Evolutionary conservation across 306 rosid genomes (phyloP).

Genomic region (Casuarina cunninghamiana): DNA sequence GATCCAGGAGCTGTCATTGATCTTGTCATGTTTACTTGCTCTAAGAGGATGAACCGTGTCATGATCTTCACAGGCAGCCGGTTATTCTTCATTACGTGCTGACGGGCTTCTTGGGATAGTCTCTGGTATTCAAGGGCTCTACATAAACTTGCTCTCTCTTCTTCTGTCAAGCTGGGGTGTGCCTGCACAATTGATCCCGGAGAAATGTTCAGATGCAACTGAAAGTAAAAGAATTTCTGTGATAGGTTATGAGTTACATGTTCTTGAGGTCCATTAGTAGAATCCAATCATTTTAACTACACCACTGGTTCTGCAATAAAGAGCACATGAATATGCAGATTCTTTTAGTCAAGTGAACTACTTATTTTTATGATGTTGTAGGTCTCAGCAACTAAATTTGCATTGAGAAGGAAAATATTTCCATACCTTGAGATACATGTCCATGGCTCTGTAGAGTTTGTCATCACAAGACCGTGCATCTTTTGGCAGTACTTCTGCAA

Average conservation of each 20-base stretch:
- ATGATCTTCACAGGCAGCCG: conserved; percentile 55
- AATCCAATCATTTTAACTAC: neutral
- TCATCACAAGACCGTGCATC: conserved; percentile 42
- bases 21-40: conserved; percentile 57
- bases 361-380: neutral
- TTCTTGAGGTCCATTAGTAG: neutral
- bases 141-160: conserved; percentile 54
- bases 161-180: conserved; percentile 57
- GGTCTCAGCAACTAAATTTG: neutral
- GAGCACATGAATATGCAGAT: neutral
- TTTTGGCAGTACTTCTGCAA: conserved; percentile 42
- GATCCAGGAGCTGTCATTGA: conserved; percentile 36
- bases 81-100: conserved; percentile 68
- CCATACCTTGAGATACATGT: conserved; percentile 50
- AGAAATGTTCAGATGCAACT: neutral
- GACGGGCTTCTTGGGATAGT: conserved; percentile 63
- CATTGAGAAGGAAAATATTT: neutral
- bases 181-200: conserved; percentile 47
- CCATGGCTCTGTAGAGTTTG: conserved; percentile 46
- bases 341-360: too few relatives aligned
- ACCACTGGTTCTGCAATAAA: neutral
- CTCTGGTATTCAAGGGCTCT: conserved; percentile 59
- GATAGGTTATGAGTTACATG: neutral
- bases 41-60: conserved; percentile 46
- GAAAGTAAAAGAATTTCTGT: neutral